These are phyloP conservation scores for Ceratocystis harringtonii DNA, from an alignment of 2,329 filamentous ascomycete genomes.

Conservation along the genomic window DNA sequence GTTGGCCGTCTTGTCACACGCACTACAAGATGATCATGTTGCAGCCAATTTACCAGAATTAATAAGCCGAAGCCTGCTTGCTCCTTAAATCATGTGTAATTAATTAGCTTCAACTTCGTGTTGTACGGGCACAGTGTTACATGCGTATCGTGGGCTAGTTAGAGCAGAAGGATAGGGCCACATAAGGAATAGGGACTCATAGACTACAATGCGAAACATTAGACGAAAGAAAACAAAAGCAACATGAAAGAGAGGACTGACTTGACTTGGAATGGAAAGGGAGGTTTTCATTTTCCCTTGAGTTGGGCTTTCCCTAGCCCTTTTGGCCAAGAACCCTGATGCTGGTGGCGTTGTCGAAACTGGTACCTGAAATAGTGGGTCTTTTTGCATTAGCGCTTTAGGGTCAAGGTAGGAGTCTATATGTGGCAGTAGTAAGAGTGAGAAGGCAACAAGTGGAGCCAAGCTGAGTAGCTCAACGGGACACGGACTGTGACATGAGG, in stretches of 20 bases:
- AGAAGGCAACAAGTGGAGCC: too few relatives aligned
- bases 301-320: not conserved
- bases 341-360: not conserved
- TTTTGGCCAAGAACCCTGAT: not conserved
- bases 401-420: not conserved
- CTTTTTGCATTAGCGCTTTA: constrained; percentile 2
- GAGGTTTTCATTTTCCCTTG: not conserved
- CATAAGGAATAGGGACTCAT: not conserved
- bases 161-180: not conserved
- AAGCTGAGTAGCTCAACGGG: too few relatives aligned
- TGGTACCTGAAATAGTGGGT: constrained; percentile 2
- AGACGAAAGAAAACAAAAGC: not conserved
- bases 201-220: not conserved
- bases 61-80: not conserved
- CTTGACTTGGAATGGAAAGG: not conserved
- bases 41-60: not conserved
- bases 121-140: not conserved
- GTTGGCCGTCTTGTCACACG: not conserved
- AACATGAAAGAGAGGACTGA: not conserved
- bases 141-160: too few relatives aligned
- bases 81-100: not conserved
- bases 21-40: not conserved
- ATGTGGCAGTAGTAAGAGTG: too few relatives aligned
- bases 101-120: not conserved
- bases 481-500: too few relatives aligned